Conservation (phyloP, 768 basidiomycete species). For the Asterophora parasitica region DNA sequence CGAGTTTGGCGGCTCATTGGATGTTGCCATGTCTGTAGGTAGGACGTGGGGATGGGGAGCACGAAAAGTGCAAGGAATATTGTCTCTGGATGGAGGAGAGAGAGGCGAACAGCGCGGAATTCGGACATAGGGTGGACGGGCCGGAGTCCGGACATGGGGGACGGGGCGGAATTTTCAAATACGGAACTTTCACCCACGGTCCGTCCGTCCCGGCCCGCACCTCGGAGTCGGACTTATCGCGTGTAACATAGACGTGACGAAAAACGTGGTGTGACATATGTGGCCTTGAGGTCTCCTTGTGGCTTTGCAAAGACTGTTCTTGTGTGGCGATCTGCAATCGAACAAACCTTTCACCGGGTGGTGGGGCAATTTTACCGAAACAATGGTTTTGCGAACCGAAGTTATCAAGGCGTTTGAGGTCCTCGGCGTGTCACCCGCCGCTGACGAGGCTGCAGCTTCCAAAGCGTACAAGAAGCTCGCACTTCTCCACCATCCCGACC, state of each 20-base stretch:
- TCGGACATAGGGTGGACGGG: too few species aligned
- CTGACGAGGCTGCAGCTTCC: slow-evolving; percentile 20
- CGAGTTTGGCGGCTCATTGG: too few species aligned
- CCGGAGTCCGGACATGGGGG: too few species aligned
- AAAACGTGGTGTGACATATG: slow-evolving; percentile 3
- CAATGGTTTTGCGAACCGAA: slow-evolving; percentile 23
- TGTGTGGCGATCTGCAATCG: background rate
- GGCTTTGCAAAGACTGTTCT: slow-evolving; percentile 1
- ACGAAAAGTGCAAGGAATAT: too few species aligned
- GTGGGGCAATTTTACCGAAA: background rate
- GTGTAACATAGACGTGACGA: slow-evolving; percentile 4
- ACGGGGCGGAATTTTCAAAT: too few species aligned
- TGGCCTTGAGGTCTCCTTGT: slow-evolving; percentile 15
- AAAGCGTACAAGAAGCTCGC: slow-evolving; percentile 28
- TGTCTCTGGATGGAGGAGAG: too few species aligned
- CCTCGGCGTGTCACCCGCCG: slow-evolving; percentile 23
- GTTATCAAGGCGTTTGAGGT: slow-evolving; percentile 25
- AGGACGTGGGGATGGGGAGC: too few species aligned
- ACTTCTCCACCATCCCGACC: slow-evolving; percentile 29
- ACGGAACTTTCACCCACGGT: too few species aligned
- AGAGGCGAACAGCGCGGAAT: too few species aligned
- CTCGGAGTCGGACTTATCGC: too few species aligned
- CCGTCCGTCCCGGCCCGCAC: too few species aligned
- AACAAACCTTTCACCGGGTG: background rate
- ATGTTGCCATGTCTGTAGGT: too few species aligned